Base-by-base conservation (phyloP, 2,329 filamentous ascomycete genomes). In the Ceratocystis destructans region DNA sequence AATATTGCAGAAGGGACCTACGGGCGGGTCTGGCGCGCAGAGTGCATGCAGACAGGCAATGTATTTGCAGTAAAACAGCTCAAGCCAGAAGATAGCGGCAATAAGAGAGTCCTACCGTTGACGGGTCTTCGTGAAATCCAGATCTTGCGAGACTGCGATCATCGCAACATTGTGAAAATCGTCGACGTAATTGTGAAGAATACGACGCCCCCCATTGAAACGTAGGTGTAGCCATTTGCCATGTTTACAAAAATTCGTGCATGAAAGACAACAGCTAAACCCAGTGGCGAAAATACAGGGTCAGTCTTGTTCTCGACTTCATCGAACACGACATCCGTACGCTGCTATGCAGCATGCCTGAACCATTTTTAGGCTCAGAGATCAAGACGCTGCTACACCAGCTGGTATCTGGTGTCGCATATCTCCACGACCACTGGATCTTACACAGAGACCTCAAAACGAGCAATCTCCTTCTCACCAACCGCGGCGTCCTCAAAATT, bases 1-100 rank as follows among this genome's bases (percentile, higher is more conserved):
- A 89, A 94, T 74, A 99, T 99, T 72, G 94, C 97, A 76, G 94
- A 99, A 78, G 94, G 94, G 45, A 91, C 91, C 7, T 99, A 99
- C 75, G 94, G 94, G 59, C 93, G 87, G 83, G 94, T 99, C 3
- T 92, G 92, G 65, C 83, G 94, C 67, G 94, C 91, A 12, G 86
- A 82, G 69, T 87, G 95, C 71, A 79, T 82, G 41, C 77, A 79
- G 3, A 93, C 89, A 0, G 88, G 89, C 44, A 83, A 87, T 67
- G 82, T 99, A 5, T 92, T 97, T 22, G 94, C 94, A 15, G 79
- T 99, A 70, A 99, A 99, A 80, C 87, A 91, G 73, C 81, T 97
- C 66, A 99, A 99, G 80, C 78, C 83, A 59, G 82, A 83, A 68
- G 91, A 96, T 37, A 74, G 78, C 81, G 44, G 77, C 76, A 62